A percentile compares a stretch with the other conserved stretches of the same genome.
These are phyloP conservation scores for Lecanoromycetidae sp. DNA, from an alignment of 2,329 filamentous ascomycete genomes.

Conservation along the genomic window DNA sequence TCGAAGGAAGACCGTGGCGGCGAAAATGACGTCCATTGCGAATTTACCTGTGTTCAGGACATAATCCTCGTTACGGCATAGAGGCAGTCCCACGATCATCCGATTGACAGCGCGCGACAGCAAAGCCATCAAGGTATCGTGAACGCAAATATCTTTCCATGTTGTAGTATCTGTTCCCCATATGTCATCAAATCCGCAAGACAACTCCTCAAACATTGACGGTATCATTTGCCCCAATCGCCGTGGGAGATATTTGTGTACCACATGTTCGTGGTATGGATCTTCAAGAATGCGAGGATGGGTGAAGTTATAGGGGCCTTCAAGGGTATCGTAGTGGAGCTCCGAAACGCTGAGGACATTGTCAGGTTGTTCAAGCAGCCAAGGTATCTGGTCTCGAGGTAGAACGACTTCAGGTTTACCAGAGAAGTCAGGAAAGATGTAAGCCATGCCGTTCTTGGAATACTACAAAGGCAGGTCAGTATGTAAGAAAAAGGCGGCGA, in stretches of 20 bases:
- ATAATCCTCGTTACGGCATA: constrained; percentile 36
- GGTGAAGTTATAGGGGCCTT: constrained; percentile 30
- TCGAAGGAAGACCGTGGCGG: constrained; percentile 33
- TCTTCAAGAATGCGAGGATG: constrained; percentile 26
- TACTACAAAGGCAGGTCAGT: constrained; percentile 5
- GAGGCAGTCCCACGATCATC: constrained; percentile 34
- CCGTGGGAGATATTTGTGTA: constrained; percentile 31
- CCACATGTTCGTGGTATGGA: constrained; percentile 31
- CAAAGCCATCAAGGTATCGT: constrained; percentile 27
- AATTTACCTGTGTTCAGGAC: constrained; percentile 39
- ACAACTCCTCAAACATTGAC: constrained; percentile 30
- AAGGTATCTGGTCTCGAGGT: constrained; percentile 26
- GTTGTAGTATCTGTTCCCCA: constrained; percentile 29
- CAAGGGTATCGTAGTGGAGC: constrained; percentile 29
- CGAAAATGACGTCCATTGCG: constrained; percentile 38
- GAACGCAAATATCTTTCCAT: constrained; percentile 29
- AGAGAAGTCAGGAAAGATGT: constrained; percentile 8
- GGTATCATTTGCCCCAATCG: constrained; percentile 29
- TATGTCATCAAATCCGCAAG: constrained; percentile 23
- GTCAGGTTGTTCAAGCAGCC: constrained; percentile 35
- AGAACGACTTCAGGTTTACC: constrained; percentile 23
- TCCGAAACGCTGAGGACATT: constrained; percentile 26
- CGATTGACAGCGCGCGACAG: constrained; percentile 33
- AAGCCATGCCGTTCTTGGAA: constrained; percentile 5
- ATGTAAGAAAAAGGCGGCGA: background rate